Base-by-base conservation (phyloP, 139 green algal species). In the Spirogloea muscicola region DNA sequence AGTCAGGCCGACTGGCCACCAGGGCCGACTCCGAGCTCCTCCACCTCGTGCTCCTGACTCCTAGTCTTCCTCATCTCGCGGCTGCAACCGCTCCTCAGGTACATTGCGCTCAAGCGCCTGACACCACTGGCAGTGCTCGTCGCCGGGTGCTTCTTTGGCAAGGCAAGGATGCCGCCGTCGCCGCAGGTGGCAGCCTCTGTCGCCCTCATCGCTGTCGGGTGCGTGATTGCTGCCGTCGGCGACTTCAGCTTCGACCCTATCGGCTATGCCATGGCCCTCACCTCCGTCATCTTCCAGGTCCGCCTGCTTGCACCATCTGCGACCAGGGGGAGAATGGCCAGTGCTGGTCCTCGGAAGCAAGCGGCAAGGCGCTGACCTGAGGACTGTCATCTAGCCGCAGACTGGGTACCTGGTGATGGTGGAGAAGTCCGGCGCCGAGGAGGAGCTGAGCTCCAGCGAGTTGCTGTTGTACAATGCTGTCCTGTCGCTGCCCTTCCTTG, bases 351-450 rank as follows among this genome's bases (percentile, higher is more conserved):
- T n/a, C n/a, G n/a, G n/a, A n/a, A n/a, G n/a, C n/a, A n/a, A n/a
- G n/a, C n/a, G n/a, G n/a, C n/a, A n/a, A n/a, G n/a, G n/a, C n/a
- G n/a, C n/a, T n/a, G n/a, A n/a, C n/a, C n/a, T n/a, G n/a, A n/a
- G n/a, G n/a, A n/a, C n/a, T n/a, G n/a, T n/a, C n/a, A n/a, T n/a
- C n/a, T n/a, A n/a, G n/a, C n/a, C n/a, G n/a, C 72, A 80, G 72
- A 77, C 86, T 1, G 64, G 66, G 0, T 95, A 95, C 72, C 74
- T 95, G 67, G 71, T 95, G 40, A 66, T 91, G 27, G 89, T 94
- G 42, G 88, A 95, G 83, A 82, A 38, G 7, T 83, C 67, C 0
- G 84, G 83, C 2, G 77, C 43, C 33, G 75, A 88, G 65, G 49
- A 72, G 6, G 77, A 55, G n/a, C 34, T 87, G 6, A 43, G n/a